phyloP scores from a whole-genome alignment of 2,329 filamentous ascomycete species.

The Biscogniauxia mediterranea region DNA sequence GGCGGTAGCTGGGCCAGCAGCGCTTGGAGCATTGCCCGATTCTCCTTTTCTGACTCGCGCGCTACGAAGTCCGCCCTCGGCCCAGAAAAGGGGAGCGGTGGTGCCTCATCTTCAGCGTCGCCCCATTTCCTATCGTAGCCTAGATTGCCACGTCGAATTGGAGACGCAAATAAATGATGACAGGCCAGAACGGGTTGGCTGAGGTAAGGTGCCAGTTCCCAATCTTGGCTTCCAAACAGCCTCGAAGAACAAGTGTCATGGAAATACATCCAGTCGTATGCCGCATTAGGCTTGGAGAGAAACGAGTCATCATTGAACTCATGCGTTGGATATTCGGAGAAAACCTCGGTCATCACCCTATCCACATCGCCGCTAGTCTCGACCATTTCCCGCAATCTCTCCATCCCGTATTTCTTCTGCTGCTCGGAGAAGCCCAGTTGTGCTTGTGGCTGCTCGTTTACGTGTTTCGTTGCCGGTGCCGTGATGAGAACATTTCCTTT shows the following conservation, averaged over 20 bases:
- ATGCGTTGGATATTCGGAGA: constrained; percentile 79
- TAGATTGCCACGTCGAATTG: constrained; percentile 48
- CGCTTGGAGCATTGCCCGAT: constrained; percentile 68
- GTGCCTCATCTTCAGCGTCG: constrained; percentile 47
- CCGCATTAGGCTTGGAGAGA: constrained; percentile 74
- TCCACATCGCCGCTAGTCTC: constrained; percentile 78
- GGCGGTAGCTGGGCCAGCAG: constrained; percentile 72
- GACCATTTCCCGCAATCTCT: constrained; percentile 71
- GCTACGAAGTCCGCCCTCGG: constrained; percentile 79
- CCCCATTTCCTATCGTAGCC: constrained; percentile 47
- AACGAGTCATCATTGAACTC: constrained; percentile 92
- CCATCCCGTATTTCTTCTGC: constrained; percentile 69
- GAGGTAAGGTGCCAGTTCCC: constrained; percentile 87
- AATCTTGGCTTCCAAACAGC: constrained; percentile 82
- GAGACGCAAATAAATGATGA: constrained; percentile 84
- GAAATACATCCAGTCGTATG: constrained; percentile 95
- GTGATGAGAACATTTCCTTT: constrained; percentile 48
- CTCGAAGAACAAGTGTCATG: constrained; percentile 79
- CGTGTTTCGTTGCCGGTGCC: constrained; percentile 42
- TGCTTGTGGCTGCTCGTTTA: constrained; percentile 53
- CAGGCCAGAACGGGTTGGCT: constrained; percentile 85
- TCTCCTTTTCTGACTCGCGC: constrained; percentile 76
- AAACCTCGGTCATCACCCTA: constrained; percentile 78
- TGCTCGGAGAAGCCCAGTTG: constrained; percentile 71
- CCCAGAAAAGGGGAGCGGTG: constrained; percentile 73